Evolutionary conservation across 148 eudicot genomes (phyloP).

Genomic region (Rhododendron simsii): DNA sequence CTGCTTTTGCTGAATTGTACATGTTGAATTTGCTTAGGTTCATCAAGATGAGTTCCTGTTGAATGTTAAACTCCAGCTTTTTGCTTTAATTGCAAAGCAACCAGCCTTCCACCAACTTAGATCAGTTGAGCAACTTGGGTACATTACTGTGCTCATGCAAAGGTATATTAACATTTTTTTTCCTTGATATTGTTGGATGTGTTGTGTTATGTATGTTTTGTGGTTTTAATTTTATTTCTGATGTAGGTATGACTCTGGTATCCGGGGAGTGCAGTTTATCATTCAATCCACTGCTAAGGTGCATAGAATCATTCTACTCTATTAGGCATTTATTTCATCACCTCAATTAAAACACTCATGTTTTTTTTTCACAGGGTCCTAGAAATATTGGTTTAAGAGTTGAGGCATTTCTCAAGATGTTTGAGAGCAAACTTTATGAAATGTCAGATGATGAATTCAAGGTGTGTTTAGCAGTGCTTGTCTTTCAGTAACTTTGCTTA

Average conservation of each 20-base stretch:
- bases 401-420: slow-evolving; percentile 70
- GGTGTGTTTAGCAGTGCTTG: slow-evolving; percentile 28
- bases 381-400: slow-evolving; percentile 71
- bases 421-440: slow-evolving; percentile 66
- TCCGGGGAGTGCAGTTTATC: slow-evolving; percentile 82
- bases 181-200: not conserved
- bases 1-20: not conserved
- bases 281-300: slow-evolving; percentile 91
- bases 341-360: not conserved
- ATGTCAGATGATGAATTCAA: slow-evolving; percentile 75
- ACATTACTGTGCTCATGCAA: slow-evolving; percentile 73
- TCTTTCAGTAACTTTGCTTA: not conserved
- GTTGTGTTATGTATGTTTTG: too few relatives aligned
- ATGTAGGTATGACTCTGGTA: slow-evolving; percentile 74
- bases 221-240: not conserved
- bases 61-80: slow-evolving; percentile 84
- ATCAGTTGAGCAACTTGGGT: slow-evolving; percentile 99
- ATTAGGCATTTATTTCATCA: not conserved
- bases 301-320: slow-evolving; percentile 1
- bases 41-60: slow-evolving; percentile 75
- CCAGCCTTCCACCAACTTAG: slow-evolving; percentile 94
- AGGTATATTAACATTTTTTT: slow-evolving; percentile 42
- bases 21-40: slow-evolving; percentile 35
- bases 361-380: slow-evolving; percentile 58
- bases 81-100: slow-evolving; percentile 87